Conservation (phyloP, 1,284 basidiomycete species). For the Phellopilus nigrolimitatus region DNA sequence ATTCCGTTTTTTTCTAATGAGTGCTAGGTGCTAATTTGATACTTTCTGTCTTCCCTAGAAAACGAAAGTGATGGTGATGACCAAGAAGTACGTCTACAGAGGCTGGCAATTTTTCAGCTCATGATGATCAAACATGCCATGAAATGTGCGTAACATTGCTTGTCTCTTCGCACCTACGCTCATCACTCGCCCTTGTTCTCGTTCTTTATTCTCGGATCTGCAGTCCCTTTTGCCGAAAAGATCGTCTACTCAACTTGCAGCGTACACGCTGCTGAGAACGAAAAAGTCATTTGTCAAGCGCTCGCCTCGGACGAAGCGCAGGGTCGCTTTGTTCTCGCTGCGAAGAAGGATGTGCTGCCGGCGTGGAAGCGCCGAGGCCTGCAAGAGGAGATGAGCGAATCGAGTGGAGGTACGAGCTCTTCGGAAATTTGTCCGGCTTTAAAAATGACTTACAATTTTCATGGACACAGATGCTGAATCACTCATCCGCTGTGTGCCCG, state of each 20-base stretch:
- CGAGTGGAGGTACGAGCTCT: slow-evolving; percentile 36
- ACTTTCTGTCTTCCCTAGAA: slow-evolving; percentile 22
- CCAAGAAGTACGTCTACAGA: slow-evolving; percentile 67
- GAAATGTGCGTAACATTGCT: slow-evolving; percentile 59
- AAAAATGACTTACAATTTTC: slow-evolving; percentile 1
- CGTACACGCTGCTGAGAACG: slow-evolving; percentile 88
- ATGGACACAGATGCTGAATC: slow-evolving; percentile 56
- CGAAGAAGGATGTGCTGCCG: slow-evolving; percentile 62
- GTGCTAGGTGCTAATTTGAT: slow-evolving; percentile 22
- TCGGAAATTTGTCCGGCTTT: too few relatives aligned
- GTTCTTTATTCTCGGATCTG: neutral
- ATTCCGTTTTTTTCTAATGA: slow-evolving; percentile 1
- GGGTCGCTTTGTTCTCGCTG: slow-evolving; percentile 65
- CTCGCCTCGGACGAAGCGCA: slow-evolving; percentile 66
- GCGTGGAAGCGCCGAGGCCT: slow-evolving; percentile 77
- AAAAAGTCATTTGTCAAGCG: slow-evolving; percentile 72
- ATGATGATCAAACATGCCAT: slow-evolving; percentile 94
- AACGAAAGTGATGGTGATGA: slow-evolving; percentile 46
- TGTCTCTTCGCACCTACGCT: slow-evolving; percentile 7
- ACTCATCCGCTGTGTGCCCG: slow-evolving; percentile 80
- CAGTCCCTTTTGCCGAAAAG: slow-evolving; percentile 55
- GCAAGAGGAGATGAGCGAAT: slow-evolving; percentile 50
- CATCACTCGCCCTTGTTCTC: neutral
- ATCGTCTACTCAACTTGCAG: slow-evolving; percentile 98
- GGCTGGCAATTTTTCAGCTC: slow-evolving; percentile 85